Base-by-base conservation (phyloP, 441 rosid species). In the Croton setiger region DNA sequence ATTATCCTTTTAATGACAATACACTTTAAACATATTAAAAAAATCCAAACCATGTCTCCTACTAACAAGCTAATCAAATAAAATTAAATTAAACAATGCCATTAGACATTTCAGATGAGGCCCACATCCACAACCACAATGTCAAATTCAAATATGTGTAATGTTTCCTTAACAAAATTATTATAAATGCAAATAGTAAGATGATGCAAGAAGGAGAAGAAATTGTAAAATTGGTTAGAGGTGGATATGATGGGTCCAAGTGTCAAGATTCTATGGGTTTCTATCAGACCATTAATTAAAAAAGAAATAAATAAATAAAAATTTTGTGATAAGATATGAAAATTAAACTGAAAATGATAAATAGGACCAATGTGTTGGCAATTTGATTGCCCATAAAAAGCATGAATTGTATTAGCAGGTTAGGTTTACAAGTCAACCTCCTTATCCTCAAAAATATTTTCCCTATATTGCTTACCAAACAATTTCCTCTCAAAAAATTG, bases 361-460 rank as follows among this genome's bases (percentile, higher is more conserved):
- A 27, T 27, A 27, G 31, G 31, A 2, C 31, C 31, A 27, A 27
- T 27, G 1, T 27, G 31, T 27, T 27, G 31, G n/a, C n/a, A n/a
- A 54, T 63, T 68, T 45, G 48, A 51, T 43, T 35, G 60, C 71
- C 68, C 47, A 59, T 63, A 64, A 20, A 55, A 45, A 3, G 3
- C 11, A 0, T 1, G 14, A 11, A 44, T 2, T 11, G 14, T 3
- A 11, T 8, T 48, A 48, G 13, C 5, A 15, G 1, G 37, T 53
- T 64, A 33, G n/a, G 49, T 10, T 0, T 63, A 72, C 39, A 62
- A 44, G 67, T 76, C 85, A 69, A 47, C 77, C 39, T 61, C 35
- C 82, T 74, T 76, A 69, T 76, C 82, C 76, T 73, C 43, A 31
- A 27, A 27, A 0, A 27, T 27, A 27, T 27, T 27, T 67, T 12